Evolutionary conservation across 2,329 filamentous ascomycete species (phyloP).

Genomic region (Aotearoamyces nothofagi): DNA sequence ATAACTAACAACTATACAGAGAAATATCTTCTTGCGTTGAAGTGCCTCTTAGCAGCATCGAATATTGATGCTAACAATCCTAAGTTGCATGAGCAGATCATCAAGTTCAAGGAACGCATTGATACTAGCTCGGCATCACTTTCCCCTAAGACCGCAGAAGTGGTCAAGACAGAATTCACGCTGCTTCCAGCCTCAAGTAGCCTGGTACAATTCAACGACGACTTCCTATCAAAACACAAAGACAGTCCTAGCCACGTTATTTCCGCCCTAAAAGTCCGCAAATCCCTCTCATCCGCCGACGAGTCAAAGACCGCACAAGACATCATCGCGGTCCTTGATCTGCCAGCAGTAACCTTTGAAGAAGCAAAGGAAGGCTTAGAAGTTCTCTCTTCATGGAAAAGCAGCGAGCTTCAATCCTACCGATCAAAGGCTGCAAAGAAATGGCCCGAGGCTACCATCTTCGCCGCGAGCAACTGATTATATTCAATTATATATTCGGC

Average conservation of each 20-base stretch:
- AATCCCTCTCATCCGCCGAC: constrained; percentile 39
- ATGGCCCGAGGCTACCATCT: constrained; percentile 20
- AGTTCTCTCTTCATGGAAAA: constrained; percentile 33
- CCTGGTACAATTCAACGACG: constrained; percentile 48
- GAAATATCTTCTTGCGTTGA: constrained; percentile 77
- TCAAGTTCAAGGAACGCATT: constrained; percentile 51
- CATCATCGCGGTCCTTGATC: constrained; percentile 40
- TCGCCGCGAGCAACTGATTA: constrained; percentile 3
- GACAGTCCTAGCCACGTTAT: constrained; percentile 46
- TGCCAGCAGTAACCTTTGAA: constrained; percentile 32
- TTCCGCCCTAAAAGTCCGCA: constrained; percentile 43
- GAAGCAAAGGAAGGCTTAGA: constrained; percentile 40
- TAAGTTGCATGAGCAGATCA: constrained; percentile 59
- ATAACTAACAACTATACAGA: constrained; percentile 31
- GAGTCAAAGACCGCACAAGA: constrained; percentile 43
- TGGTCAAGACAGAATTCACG: constrained; percentile 54
- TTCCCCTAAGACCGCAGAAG: constrained; percentile 47
- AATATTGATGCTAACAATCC: constrained; percentile 54
- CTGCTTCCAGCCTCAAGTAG: constrained; percentile 40
- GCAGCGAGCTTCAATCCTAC: constrained; percentile 30
- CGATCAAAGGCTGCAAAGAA: constrained; percentile 31
- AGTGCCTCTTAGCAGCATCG: constrained; percentile 64
- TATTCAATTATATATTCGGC: too few relatives aligned
- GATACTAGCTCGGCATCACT: constrained; percentile 42
- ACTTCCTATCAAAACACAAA: constrained; percentile 47